Evolutionary conservation across 2,329 filamentous ascomycete genomes (phyloP), one percentile per base, ranked within the genome.

Genomic region (Fusarium sp.): DNA sequence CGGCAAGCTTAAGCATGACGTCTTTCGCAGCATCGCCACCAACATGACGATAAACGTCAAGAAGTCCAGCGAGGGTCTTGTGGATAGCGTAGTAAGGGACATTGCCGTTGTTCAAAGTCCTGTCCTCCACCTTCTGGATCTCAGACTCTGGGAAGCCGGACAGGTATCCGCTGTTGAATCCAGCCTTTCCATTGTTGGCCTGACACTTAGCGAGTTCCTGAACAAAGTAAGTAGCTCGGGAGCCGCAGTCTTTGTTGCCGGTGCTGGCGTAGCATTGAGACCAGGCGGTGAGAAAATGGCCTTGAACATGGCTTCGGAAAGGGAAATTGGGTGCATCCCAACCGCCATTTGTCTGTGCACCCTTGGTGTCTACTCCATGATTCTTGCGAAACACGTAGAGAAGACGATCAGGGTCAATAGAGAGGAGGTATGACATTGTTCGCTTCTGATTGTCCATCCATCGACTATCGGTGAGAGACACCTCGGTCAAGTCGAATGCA

Each of bases 281-380:
- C 83, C 83, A 86, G 0, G 81, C 83, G 2, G 78, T 82, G 31
- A 86, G 78, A 31, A 81, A 81, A 69, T 86, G 84, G 0, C 84
- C 84, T 58, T 87, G 84, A 20, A 79, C 67, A 48, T 86, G 84
- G 0, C 79, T 80, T 15, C 84, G 80, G 69, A 87, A 87, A 0
- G 84, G 84, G 42, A 87, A 86, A 45, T 81, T 76, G 2, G 84
- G 84, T 2, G 82, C 82, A 70, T 87, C 84, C 84, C 84, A 86
- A 4, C 84, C 84, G 4, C 82, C 82, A 46, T 84, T 83, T 8
- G 77, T 47, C 3, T 74, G 63, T 3, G 83, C 84, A 3, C 81
- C 81, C 4, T 82, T 77, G 11, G 83, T 85, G 27, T 72, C 66
- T 3, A 71, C 8, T 3, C 51, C 58, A 14, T 71, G 62, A 15